Base-by-base conservation (phyloP, 768 basidiomycete species). In the Chalciporus chontae region DNA sequence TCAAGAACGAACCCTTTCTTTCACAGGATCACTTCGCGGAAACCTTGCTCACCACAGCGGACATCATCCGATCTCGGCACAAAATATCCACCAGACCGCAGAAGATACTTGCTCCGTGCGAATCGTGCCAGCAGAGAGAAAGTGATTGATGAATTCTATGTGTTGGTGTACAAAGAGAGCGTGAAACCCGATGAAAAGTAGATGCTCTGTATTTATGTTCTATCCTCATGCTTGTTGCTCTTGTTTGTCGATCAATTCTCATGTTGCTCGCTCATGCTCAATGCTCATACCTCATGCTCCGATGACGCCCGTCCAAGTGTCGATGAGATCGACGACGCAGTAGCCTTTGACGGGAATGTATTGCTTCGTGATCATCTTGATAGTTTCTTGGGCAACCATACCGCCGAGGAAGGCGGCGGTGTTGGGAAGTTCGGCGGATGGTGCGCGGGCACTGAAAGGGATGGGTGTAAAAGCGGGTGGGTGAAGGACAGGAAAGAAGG, bases 331-430 rank as follows among this genome's bases (percentile, higher is more conserved):
- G 42, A 95, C 73, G 19, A 91, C 76, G 58, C 87, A 90, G 56
- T 85, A 86, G 13, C 91, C 90, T 53, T 86, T 81, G 54, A 95
- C 78, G 8, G 96, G 94, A 13, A 94, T 78, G 64, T 99, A 99
- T 69, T 99, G 96, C 60, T 83, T 84, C 50, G 95, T 99, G 60
- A 95, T 86, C 71, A 98, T 77, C 77, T 99, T 98, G 77, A 98
- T 98, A 6, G 85, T 84, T 65, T 99, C 96, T 59, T 99, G 96
- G 21, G 94, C 93, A 17, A 97, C 86, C 31, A 98, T 68, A 3
- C 96, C 96, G 1, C 96, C 96, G 0, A 97, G 73, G 61, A 98
- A 83, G 2, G 94, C 94, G 0, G 95, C 91, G 2, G 85, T 94
- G 56, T 94, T 98, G 6, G 95, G 95, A 3, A 98, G 71, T 60